These are phyloP conservation scores for Trypanosoma melophagium DNA, from an alignment of 208 protist species.

Conservation along the genomic window DNA sequence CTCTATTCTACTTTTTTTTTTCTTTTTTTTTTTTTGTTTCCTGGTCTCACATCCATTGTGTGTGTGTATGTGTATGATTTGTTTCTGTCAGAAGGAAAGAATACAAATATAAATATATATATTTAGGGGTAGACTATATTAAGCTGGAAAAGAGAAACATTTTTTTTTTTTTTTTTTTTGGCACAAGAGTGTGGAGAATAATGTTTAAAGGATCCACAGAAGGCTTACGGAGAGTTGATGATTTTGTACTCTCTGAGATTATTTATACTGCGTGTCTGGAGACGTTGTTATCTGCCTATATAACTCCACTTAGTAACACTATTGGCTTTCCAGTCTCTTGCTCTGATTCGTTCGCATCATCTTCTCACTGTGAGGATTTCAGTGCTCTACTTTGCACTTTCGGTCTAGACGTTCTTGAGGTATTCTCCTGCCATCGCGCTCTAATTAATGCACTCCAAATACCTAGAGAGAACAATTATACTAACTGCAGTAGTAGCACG, in stretches of 20 bases:
- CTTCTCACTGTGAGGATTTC: neutral
- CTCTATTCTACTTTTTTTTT: slow-evolving; percentile 6
- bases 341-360: neutral
- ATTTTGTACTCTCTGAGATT: slow-evolving; percentile 11
- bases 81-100: too few species aligned
- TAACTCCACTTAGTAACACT: slow-evolving; percentile 26
- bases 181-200: neutral
- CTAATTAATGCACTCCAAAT: slow-evolving; percentile 9
- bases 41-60: too few species aligned
- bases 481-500: neutral
- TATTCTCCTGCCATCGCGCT: slow-evolving; percentile 15
- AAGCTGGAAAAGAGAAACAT: too few species aligned
- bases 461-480: neutral
- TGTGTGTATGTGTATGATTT: too few species aligned
- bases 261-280: slow-evolving; percentile 22
- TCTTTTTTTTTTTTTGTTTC: neutral
- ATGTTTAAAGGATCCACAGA: neutral
- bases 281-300: slow-evolving; percentile 19
- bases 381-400: slow-evolving; percentile 7
- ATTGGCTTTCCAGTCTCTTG: neutral
- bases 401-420: slow-evolving; percentile 15
- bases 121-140: too few species aligned
- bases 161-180: too few species aligned
- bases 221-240: neutral
- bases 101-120: too few species aligned